These are phyloP conservation scores for Pezicula neosporulosa DNA, from an alignment of 2,329 filamentous ascomycete genomes.

Conservation along the genomic window DNA sequence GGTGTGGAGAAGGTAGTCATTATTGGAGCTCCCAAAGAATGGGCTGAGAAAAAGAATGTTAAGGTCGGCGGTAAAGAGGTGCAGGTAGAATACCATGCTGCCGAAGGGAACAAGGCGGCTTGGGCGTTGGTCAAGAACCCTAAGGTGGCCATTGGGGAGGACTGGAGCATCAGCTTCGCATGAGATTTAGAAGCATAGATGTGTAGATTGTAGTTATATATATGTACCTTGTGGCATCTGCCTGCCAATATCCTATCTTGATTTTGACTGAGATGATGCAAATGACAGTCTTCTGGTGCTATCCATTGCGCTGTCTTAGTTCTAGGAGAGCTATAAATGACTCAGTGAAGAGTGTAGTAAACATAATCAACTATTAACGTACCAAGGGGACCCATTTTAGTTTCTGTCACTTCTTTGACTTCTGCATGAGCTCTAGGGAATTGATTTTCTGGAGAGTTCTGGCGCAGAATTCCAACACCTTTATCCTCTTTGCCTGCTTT, in stretches of 20 bases:
- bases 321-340: too few species aligned
- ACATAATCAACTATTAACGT: too few species aligned
- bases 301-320: too few species aligned
- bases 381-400: too few species aligned
- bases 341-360: too few species aligned
- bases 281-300: too few species aligned
- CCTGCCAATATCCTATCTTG: not conserved
- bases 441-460: too few species aligned
- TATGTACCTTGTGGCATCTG: not conserved
- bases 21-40: constrained; percentile 71
- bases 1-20: constrained; percentile 80
- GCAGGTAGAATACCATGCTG: constrained; percentile 56
- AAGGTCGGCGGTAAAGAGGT: constrained; percentile 52
- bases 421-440: too few species aligned
- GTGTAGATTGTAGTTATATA: not conserved
- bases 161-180: constrained; percentile 45
- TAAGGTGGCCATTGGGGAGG: constrained; percentile 54
- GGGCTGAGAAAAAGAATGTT: constrained; percentile 62
- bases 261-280: not conserved
- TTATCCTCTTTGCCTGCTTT: too few species aligned
- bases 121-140: constrained; percentile 65
- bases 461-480: too few species aligned
- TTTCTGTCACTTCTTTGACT: too few species aligned
- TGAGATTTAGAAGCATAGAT: constrained; percentile 21
- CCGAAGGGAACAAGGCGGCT: constrained; percentile 49